Evolutionary conservation across 2,329 filamentous ascomycete genomes (phyloP).

Genomic region (Zasmidium angulare): DNA sequence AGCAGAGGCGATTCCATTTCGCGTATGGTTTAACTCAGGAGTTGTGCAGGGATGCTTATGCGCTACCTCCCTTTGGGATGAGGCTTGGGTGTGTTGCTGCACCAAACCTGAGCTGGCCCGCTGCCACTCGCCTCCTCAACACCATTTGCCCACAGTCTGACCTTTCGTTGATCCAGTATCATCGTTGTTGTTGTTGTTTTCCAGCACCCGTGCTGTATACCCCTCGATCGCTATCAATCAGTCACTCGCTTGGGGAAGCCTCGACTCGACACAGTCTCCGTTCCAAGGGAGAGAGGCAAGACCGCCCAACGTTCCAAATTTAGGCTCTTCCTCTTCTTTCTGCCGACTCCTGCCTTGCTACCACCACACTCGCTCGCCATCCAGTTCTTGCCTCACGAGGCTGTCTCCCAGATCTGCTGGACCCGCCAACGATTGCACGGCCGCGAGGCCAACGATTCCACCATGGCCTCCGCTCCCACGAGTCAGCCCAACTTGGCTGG

Average conservation of each 20-base stretch:
- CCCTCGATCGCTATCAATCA: background rate
- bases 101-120: constrained; percentile 5
- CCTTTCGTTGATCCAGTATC: too few species aligned
- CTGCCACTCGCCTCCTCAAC: background rate
- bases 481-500: constrained; percentile 84
- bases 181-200: too few species aligned
- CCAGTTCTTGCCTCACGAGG: constrained; percentile 14
- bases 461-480: constrained; percentile 53
- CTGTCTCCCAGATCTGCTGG: constrained; percentile 15
- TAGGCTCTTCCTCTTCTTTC: background rate
- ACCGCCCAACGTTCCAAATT: background rate
- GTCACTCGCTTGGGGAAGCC: constrained; percentile 7
- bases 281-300: background rate
- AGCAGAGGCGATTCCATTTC: background rate
- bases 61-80: background rate
- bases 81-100: background rate
- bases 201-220: background rate
- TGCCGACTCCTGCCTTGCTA: constrained; percentile 3
- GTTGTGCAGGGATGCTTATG: constrained; percentile 1
- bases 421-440: constrained; percentile 13
- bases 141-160: background rate
- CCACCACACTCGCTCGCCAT: constrained; percentile 2
- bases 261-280: background rate
- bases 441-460: constrained; percentile 27
- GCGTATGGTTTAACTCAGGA: constrained; percentile 1